Evolutionary conservation across 768 basidiomycete species (phyloP).

Genomic region (Tulasnella sp.): DNA sequence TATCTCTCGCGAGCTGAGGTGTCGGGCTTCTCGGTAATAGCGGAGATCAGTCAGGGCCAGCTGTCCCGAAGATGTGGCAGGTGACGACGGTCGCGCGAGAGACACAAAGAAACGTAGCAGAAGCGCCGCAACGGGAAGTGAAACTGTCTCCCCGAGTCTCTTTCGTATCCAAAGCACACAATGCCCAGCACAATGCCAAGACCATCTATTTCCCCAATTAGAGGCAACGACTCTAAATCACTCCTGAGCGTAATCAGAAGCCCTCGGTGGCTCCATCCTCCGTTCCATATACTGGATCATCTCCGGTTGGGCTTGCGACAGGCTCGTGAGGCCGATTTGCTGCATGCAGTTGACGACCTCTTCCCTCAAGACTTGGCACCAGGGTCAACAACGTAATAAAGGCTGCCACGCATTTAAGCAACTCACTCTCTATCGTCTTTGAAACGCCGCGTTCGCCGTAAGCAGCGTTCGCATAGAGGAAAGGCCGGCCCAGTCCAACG

Average conservation of each 20-base stretch:
- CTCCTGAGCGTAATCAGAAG: slow-evolving; percentile 29
- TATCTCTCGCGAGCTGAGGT: not conserved
- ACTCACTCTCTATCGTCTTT: slow-evolving; percentile 40
- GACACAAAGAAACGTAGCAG: not conserved
- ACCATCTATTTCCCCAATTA: not conserved
- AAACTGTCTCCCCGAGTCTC: not conserved
- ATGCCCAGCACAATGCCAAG: slow-evolving; percentile 8
- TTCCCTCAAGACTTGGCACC: slow-evolving; percentile 27
- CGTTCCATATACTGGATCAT: slow-evolving; percentile 32
- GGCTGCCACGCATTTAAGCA: not conserved
- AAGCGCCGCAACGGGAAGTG: not conserved
- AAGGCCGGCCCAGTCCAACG: slow-evolving; percentile 82
- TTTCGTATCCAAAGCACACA: not conserved
- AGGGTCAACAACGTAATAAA: slow-evolving; percentile 41
- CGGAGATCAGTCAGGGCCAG: not conserved
- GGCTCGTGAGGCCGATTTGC: slow-evolving; percentile 34
- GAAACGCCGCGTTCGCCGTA: slow-evolving; percentile 46
- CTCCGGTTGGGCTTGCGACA: slow-evolving; percentile 29
- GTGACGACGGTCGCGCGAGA: not conserved
- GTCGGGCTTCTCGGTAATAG: slow-evolving; percentile 12
- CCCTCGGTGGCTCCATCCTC: slow-evolving; percentile 21
- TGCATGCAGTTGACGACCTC: slow-evolving; percentile 34
- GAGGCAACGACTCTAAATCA: not conserved
- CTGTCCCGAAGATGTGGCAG: not conserved
- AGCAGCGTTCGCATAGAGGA: slow-evolving; percentile 65